These are phyloP conservation scores for Claviceps africana DNA, from an alignment of 2,329 filamentous ascomycete species.

Conservation along the genomic window DNA sequence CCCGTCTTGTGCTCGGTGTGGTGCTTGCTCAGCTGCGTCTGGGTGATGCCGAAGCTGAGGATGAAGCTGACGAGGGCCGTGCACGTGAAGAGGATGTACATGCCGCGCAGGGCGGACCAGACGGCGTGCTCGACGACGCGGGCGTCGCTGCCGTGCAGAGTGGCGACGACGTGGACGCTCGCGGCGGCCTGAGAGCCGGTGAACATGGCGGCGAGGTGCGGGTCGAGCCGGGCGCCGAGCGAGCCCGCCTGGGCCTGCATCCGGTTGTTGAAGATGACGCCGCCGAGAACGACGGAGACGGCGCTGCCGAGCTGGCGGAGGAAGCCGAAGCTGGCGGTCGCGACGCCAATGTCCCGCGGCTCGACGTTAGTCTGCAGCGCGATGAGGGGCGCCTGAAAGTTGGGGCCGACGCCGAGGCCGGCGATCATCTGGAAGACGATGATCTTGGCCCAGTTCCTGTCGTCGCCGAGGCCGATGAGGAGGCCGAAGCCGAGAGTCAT, in stretches of 20 bases:
- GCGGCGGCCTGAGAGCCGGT: conserved; percentile 47
- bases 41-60: conserved; percentile 32
- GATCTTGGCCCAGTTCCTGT: conserved; percentile 39
- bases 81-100: conserved; percentile 44
- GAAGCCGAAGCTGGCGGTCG: conserved; percentile 53
- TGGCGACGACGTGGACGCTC: conserved; percentile 42
- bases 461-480: conserved; percentile 45
- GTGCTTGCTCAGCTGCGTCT: conserved; percentile 37
- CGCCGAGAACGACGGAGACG: conserved; percentile 56
- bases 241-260: conserved; percentile 43
- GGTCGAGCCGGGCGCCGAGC: conserved; percentile 36
- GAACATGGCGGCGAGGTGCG: conserved; percentile 34
- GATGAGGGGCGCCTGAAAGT: conserved; percentile 56
- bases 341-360: conserved; percentile 51
- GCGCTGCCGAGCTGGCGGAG: conserved; percentile 55
- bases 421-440: conserved; percentile 49
- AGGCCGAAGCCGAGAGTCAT: conserved; percentile 52
- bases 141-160: conserved; percentile 32
- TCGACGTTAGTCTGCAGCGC: conserved; percentile 51
- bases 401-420: conserved; percentile 51
- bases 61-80: conserved; percentile 34
- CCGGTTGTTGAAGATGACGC: conserved; percentile 66
- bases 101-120: conserved; percentile 34
- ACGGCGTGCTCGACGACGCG: conserved; percentile 31
- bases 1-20: conserved; percentile 47